Evolutionary conservation across 768 basidiomycete genomes (phyloP).

Genomic region (Phanerochaete carnosa): DNA sequence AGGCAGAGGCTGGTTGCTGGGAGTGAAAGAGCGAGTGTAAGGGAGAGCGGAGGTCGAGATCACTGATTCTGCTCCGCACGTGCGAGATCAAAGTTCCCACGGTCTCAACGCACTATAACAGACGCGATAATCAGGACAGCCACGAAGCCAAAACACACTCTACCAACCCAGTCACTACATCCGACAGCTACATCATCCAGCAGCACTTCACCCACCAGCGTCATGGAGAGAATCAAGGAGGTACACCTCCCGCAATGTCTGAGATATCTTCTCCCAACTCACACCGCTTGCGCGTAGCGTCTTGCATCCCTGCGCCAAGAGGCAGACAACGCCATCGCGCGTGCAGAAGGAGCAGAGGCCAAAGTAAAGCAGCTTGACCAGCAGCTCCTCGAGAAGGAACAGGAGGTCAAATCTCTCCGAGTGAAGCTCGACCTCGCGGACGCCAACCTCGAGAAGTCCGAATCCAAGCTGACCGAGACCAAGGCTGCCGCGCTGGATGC

Average conservation of each 20-base stretch:
- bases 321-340: slow-evolving; percentile 74
- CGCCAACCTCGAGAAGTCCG: slow-evolving; percentile 64
- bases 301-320: slow-evolving; percentile 75
- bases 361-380: slow-evolving; percentile 81
- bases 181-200: slow-evolving; percentile 17
- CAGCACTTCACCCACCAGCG: slow-evolving; percentile 2
- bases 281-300: slow-evolving; percentile 45
- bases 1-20: neutral
- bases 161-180: slow-evolving; percentile 13
- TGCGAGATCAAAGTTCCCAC: slow-evolving; percentile 32
- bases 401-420: slow-evolving; percentile 77
- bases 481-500: slow-evolving; percentile 67
- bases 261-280: neutral
- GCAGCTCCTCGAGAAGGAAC: slow-evolving; percentile 73
- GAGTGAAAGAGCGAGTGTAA: neutral
- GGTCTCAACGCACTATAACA: slow-evolving; percentile 22
- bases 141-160: slow-evolving; percentile 9
- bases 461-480: slow-evolving; percentile 57
- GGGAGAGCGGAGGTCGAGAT: neutral
- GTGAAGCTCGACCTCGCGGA: slow-evolving; percentile 70
- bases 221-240: slow-evolving; percentile 50
- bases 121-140: slow-evolving; percentile 25
- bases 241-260: slow-evolving; percentile 18
- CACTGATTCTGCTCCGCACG: slow-evolving; percentile 12
- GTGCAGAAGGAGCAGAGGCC: slow-evolving; percentile 85